These are phyloP conservation scores for Moricandia arvensis DNA, from an alignment of 345 rosid species.

Conservation along the genomic window DNA sequence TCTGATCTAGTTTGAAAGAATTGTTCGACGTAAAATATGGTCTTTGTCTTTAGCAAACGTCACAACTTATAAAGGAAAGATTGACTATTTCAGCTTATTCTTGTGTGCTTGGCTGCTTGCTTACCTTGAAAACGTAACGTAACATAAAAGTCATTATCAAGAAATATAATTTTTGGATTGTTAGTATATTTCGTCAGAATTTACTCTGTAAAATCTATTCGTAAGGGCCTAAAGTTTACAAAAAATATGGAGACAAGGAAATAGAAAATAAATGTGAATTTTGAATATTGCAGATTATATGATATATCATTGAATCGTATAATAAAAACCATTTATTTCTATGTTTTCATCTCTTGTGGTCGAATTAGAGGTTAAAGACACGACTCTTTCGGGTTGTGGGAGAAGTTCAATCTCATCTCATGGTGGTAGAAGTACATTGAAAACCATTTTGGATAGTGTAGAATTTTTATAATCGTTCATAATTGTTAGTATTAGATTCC, in stretches of 20 bases:
- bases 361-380: no score
- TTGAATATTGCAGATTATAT: slow-evolving; percentile 2
- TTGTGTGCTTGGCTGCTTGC: background rate
- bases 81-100: background rate
- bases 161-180: background rate
- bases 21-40: background rate
- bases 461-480: no score
- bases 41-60: background rate
- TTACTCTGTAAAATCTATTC: background rate
- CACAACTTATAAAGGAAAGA: background rate
- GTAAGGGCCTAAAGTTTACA: background rate
- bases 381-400: no score
- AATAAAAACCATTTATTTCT: background rate
- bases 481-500: no score
- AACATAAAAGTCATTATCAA: background rate
- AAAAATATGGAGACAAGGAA: slow-evolving; percentile 1
- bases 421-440: no score
- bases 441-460: no score
- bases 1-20: background rate
- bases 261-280: slow-evolving; percentile 10
- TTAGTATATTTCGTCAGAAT: background rate
- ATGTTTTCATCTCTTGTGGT: no score
- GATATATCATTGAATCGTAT: background rate
- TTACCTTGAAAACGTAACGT: background rate
- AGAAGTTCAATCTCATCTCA: no score